Base-by-base conservation (phyloP, 2,329 filamentous ascomycete genomes). In the Aspergillus carbonarius region DNA sequence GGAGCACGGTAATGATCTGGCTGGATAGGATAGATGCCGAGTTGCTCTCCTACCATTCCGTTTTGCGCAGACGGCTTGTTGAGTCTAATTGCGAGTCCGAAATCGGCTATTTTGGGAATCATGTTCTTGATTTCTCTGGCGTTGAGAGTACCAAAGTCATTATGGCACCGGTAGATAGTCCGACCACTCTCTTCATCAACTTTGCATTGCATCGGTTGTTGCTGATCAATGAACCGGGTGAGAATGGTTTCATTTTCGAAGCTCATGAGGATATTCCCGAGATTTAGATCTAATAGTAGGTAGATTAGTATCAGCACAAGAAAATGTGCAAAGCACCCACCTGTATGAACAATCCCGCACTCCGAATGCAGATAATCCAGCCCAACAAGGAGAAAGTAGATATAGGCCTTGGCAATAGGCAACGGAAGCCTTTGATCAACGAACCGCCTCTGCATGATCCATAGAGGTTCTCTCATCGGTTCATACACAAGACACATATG, bases 1-100 rank as follows among this genome's bases (percentile, higher is more conserved):
- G 73, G 73, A 1, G 72, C 72, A 54, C 68, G 70, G 48, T 72
- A 76, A 15, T 70, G 57, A 42, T 72, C 68, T 23, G 70, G 72
- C 66, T 85, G 57, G 74, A 83, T 68, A 69, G 78, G 60, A 40
- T 78, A 65, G 72, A 83, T 59, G 2, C 62, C 65, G 42, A 62
- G 9, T 32, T 50, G 53, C 27, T 57, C 30, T 44, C 54, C 55
- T 27, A 27, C 37, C 32, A 53, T 54, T 47, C 52, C 52, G 10
- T 39, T 13, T 27, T n/a, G 25, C 40, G 37, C 54, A 25, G 61
- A 56, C 5, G 59, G 47, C 10, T 58, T 35, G 23, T 60, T 40
- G 10, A 65, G 54, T 42, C 49, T 55, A 13, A 44, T 48, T 20
- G 69, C 67, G 17, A 55, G 49, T 20, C 65, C 66, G 44, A 70